Percentiles rank a stretch among this genome's conserved stretches.
phyloP scores from a whole-genome alignment of 23 red algal species.

The Gracilaria domingensis region DNA sequence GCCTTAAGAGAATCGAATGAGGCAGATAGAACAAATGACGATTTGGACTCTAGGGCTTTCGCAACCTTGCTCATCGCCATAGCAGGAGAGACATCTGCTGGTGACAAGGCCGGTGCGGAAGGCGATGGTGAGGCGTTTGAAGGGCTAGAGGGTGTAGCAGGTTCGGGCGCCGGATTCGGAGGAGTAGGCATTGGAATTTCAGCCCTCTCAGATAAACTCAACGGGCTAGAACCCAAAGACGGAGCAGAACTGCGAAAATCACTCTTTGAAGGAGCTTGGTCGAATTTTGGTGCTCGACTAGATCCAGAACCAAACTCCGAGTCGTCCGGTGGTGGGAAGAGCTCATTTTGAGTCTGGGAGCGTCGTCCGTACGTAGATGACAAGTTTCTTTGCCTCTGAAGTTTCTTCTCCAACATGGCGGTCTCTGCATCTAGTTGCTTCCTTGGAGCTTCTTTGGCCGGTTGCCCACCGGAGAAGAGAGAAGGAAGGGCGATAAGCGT shows the following conservation, averaged over 20 bases:
- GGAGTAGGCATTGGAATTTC: not conserved
- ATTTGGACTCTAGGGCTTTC: conserved; percentile 15
- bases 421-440: conserved; percentile 52
- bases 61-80: conserved; percentile 22
- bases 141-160: not conserved
- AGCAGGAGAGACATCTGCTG: conserved; percentile 26
- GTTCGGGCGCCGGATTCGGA: not conserved
- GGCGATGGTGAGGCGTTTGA: not conserved
- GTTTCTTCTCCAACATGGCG: conserved; percentile 50
- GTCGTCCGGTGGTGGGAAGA: conserved; percentile 42
- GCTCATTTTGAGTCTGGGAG: conserved; percentile 17
- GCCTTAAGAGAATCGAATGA: conserved; percentile 69
- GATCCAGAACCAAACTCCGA: not conserved
- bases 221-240: not conserved
- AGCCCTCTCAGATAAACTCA: not conserved
- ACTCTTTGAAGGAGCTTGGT: not conserved
- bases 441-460: not conserved
- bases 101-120: not conserved
- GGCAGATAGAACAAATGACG: conserved; percentile 23
- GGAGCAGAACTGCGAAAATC: not conserved
- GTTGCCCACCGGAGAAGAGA: conserved; percentile 42
- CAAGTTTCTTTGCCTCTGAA: conserved; percentile 10
- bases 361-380: not conserved
- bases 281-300: not conserved
- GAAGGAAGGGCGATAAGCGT: conserved; percentile 32